These are phyloP conservation scores for Brassica carinata DNA, from an alignment of 345 rosid species.

Conservation along the genomic window DNA sequence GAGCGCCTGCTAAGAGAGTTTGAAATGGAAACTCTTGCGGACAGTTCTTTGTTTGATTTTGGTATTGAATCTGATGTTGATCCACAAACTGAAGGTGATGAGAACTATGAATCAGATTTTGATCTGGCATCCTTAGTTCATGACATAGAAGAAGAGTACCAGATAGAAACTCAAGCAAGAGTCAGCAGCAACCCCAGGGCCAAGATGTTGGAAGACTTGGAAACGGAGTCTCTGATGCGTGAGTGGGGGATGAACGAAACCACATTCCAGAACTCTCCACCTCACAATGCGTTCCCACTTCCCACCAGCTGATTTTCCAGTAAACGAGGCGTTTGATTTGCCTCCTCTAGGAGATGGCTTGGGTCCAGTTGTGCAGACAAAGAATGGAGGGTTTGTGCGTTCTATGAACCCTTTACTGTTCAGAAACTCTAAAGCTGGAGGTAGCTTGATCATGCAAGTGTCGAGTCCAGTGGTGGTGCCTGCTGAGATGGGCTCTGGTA, in stretches of 20 bases:
- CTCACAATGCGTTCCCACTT: constrained; percentile 48
- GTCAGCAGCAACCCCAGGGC: constrained; percentile 55
- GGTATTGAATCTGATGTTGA: constrained; percentile 41
- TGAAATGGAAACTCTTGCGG: constrained; percentile 73
- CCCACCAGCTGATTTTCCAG: constrained; percentile 58
- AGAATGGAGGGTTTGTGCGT: constrained; percentile 79
- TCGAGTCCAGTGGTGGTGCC: constrained; percentile 95
- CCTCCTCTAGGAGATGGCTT: constrained; percentile 84
- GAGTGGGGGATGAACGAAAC: constrained; percentile 88
- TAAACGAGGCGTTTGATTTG: constrained; percentile 58
- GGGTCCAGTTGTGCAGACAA: constrained; percentile 82
- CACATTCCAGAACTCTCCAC: constrained; percentile 73
- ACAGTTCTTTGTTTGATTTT: constrained; percentile 68
- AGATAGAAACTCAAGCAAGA: constrained; percentile 46
- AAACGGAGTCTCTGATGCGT: constrained; percentile 85
- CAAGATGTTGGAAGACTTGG: constrained; percentile 72
- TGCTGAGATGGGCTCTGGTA: constrained; percentile 90
- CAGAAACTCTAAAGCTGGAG: constrained; percentile 60
- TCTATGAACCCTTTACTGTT: constrained; percentile 81
- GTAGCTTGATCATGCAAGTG: constrained; percentile 91
- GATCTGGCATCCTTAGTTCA: constrained; percentile 52
- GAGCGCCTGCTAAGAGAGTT: constrained; percentile 84
- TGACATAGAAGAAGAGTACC: constrained; percentile 64
- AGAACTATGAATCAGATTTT: constrained; percentile 41
- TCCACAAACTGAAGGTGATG: constrained; percentile 49